A percentile compares a stretch with the other conserved stretches of the same genome.
Conservation (phyloP, 805 yeast genomes). For the Osmozyma mogii region DNA sequence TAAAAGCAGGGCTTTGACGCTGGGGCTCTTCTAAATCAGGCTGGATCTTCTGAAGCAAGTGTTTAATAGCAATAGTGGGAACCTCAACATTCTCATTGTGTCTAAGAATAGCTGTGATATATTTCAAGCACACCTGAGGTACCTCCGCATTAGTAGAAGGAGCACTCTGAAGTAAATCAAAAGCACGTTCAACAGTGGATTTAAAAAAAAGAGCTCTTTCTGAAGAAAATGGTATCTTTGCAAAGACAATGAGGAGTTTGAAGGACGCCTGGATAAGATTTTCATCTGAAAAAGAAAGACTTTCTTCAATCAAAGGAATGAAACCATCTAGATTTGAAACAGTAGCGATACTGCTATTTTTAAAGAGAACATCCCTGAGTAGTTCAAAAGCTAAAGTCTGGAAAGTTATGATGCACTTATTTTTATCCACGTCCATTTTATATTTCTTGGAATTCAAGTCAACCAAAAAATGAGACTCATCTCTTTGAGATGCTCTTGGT, state of each 20-base stretch:
- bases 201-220: constrained; percentile 46
- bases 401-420: constrained; percentile 51
- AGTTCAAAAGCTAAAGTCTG: constrained; percentile 74
- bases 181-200: constrained; percentile 50
- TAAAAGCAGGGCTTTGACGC: constrained; percentile 81
- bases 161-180: constrained; percentile 61
- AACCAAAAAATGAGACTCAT: constrained; percentile 69
- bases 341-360: no score
- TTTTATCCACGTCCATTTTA: constrained; percentile 46
- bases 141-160: constrained; percentile 74
- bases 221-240: constrained; percentile 56
- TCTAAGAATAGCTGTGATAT: constrained; percentile 63
- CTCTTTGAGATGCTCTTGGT: constrained; percentile 15
- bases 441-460: constrained; percentile 53
- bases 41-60: constrained; percentile 59
- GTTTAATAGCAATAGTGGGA: constrained; percentile 65
- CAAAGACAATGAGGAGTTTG: constrained; percentile 50
- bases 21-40: constrained; percentile 90
- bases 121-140: constrained; percentile 72
- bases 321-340: constrained; percentile 61
- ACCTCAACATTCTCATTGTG: constrained; percentile 32
- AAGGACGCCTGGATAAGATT: constrained; percentile 65
- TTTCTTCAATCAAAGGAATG: constrained; percentile 58
- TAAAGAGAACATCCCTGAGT: constrained; percentile 52
- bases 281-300: constrained; percentile 64